phyloP scores from a whole-genome alignment of 2,329 filamentous ascomycete species.

The Daldinia sp. region DNA sequence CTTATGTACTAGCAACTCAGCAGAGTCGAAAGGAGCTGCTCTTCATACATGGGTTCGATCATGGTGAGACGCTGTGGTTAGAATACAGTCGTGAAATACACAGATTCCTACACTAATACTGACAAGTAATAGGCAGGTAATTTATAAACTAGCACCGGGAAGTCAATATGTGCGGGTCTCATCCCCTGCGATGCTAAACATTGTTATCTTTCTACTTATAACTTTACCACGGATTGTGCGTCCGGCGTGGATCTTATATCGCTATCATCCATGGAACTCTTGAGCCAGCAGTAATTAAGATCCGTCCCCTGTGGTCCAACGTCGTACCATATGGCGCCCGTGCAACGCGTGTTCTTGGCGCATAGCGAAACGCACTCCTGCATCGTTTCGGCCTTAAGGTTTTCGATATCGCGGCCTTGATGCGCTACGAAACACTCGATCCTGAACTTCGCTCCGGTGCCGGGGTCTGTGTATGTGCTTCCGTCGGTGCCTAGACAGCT shows the following conservation, averaged over 20 bases:
- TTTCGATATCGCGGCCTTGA: constrained; percentile 44
- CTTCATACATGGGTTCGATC: not conserved
- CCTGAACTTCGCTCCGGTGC: constrained; percentile 36
- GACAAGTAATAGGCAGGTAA: too few species aligned
- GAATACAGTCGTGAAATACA: not conserved
- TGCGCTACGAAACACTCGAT: constrained; percentile 44
- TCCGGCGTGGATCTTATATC: constrained; percentile 38
- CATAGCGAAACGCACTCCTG: constrained; percentile 44
- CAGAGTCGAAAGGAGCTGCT: not conserved
- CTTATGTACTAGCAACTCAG: too few species aligned
- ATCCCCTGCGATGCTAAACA: too few species aligned
- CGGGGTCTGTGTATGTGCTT: constrained; percentile 44
- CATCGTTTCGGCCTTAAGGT: constrained; percentile 45
- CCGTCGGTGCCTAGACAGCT: constrained; percentile 42
- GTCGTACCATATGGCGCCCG: constrained; percentile 47
- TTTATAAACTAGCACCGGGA: not conserved
- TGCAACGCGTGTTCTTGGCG: constrained; percentile 38
- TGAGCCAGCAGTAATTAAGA: constrained; percentile 50
- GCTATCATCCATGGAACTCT: constrained; percentile 40
- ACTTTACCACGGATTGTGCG: constrained; percentile 44
- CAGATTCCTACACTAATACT: not conserved
- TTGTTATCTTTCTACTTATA: constrained; percentile 25
- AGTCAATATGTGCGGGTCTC: not conserved
- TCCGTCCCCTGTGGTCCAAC: constrained; percentile 48
- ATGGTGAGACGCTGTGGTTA: not conserved